phyloP scores from a whole-genome alignment of 2,329 filamentous ascomycete species.

The Macrophomina tecta region DNA sequence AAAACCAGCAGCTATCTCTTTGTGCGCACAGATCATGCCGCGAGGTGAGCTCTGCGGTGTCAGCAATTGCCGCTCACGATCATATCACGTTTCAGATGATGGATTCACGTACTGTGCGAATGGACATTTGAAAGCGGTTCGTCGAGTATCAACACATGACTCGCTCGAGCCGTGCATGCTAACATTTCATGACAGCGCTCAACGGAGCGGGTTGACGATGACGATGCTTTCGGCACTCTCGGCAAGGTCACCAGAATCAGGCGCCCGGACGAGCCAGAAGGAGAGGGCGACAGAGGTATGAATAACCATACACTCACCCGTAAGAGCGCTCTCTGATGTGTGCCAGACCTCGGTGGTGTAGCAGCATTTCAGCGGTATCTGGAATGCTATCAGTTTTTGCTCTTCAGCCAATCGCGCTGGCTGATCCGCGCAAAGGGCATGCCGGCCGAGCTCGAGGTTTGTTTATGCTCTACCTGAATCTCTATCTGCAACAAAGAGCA shows the following conservation, averaged over 20 bases:
- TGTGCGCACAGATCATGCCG: not conserved
- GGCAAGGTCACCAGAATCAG: constrained; percentile 1
- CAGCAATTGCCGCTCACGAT: constrained; percentile 72
- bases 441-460: constrained; percentile 74
- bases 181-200: constrained; percentile 31
- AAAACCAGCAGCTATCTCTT: not conserved
- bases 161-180: not conserved
- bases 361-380: constrained; percentile 79
- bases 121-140: constrained; percentile 79
- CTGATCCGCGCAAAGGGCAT: constrained; percentile 71
- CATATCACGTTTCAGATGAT: constrained; percentile 71
- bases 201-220: constrained; percentile 35
- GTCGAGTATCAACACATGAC: constrained; percentile 28
- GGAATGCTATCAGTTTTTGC: constrained; percentile 80
- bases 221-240: constrained; percentile 11
- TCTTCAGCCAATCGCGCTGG: constrained; percentile 81
- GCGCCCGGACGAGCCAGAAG: constrained; percentile 46
- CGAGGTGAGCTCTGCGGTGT: constrained; percentile 54
- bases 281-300: constrained; percentile 61
- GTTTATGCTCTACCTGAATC: not conserved
- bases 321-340: not conserved
- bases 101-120: constrained; percentile 80
- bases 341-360: constrained; percentile 62
- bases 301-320: constrained; percentile 57
- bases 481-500: not conserved